Base-by-base conservation (phyloP, 2,329 filamentous ascomycete species). In the Davidsoniella eucalypti region DNA sequence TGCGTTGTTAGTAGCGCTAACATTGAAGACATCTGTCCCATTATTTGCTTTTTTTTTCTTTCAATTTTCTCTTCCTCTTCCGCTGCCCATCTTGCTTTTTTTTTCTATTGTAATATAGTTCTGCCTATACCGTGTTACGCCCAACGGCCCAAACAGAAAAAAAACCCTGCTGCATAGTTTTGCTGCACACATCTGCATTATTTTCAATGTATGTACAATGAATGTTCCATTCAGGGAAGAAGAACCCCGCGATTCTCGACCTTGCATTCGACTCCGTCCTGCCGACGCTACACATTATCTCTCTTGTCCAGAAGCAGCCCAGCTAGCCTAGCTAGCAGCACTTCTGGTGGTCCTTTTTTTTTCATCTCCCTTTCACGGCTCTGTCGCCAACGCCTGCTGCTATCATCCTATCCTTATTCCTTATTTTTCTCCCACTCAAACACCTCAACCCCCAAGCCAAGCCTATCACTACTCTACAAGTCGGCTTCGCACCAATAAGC, bases 221-320 rank as follows among this genome's bases (percentile, higher is more conserved):
- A 33, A 33, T 33, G 6, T 33, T 33, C 29, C 29, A 33, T 33
- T 12, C 10, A 33, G 29, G 29, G 8, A 33, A 33, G 26, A 33
- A 26, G 10, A 43, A 49, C 47, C 47, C 47, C 47, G 47, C 47
- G 47, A 49, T 49, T 49, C 39, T 49, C 25, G 38, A 49, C 47
- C 36, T 36, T 48, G 39, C 38, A 18, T 43, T 26, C 47, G 25
- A 42, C 38, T 42, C 37, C 38, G 37, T 49, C 38, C 33, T 41
- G 37, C 25, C 38, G 37, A 17, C 47, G 37, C 33, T 17, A 46
- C 44, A 29, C 36, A 46, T 18, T 18, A 14, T 10, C 39, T 18
- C 43, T 46, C 44, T 46, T 36, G 29, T 36, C 44, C 25, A 29
- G 26, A 38, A 33, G 8, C 25, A 44, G 16, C 12, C 33, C 12